phyloP scores from a whole-genome alignment of 2,329 filamentous ascomycete species.

The Sordariomycetes sp. region DNA sequence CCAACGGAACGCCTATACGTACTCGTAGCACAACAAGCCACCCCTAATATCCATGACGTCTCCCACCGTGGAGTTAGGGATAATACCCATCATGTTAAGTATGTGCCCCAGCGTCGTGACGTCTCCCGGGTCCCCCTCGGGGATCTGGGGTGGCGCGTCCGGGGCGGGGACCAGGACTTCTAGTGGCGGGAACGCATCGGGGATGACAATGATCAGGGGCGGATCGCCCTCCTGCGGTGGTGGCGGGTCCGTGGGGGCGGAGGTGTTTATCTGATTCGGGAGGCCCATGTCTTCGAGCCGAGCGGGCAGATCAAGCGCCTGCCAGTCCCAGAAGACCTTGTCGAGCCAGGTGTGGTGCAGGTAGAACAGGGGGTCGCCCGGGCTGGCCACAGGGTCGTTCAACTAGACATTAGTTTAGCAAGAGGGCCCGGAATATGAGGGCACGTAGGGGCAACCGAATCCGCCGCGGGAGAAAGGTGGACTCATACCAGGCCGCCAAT shows the following conservation, averaged over 20 bases:
- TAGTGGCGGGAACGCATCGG: not conserved
- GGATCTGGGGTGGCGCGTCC: not conserved
- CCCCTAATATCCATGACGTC: slow-evolving; percentile 7
- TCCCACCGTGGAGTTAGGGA: not conserved
- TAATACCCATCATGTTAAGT: slow-evolving; percentile 2
- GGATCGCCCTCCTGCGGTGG: too few species aligned
- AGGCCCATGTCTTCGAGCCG: too few species aligned
- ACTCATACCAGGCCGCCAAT: slow-evolving; percentile 12
- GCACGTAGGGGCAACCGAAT: too few species aligned
- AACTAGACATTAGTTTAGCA: slow-evolving; percentile 8
- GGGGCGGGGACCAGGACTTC: not conserved
- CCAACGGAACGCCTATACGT: not conserved
- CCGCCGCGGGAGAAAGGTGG: too few species aligned
- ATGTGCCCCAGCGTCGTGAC: slow-evolving; percentile 3
- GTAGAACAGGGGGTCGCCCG: slow-evolving; percentile 21
- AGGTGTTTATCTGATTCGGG: too few species aligned
- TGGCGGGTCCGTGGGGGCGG: too few species aligned
- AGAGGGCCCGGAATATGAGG: slow-evolving; percentile 12
- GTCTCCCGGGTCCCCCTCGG: not conserved
- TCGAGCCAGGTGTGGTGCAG: slow-evolving; percentile 16
- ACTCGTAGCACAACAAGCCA: slow-evolving; percentile 5
- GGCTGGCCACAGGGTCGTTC: slow-evolving; percentile 11
- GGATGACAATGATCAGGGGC: too few species aligned
- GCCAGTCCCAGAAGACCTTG: slow-evolving; percentile 19
- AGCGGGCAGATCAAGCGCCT: slow-evolving; percentile 14